Evolutionary conservation across 106 monocot species (phyloP), one percentile per base, ranked within the genome.

Genomic region (Iris macrosiphon): DNA sequence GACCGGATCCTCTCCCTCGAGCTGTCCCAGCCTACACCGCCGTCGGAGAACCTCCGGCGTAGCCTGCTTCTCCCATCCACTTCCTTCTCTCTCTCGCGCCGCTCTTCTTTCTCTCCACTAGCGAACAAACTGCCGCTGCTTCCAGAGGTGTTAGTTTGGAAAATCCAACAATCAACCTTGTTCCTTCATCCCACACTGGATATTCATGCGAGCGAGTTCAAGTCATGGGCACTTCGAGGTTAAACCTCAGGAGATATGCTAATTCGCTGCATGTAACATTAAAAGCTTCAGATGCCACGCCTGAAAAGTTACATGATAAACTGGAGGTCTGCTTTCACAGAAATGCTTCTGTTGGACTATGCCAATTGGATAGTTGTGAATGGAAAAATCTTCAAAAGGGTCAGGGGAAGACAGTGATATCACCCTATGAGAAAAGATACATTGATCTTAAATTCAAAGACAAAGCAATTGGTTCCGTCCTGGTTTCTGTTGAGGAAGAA

Each of bases 271-370:
- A 32, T 54, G 72, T 91, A 23, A 64, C 35, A 0, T 37, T 91
- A 4, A 87, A 71, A 24, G 75, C 73, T 59, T 87, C 87, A 7
- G 70, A 62, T 57, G 65, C 49, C 12, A 65, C 81, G 19, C 75
- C 86, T 14, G 77, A 86, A 35, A 87, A 57, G 40, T 44, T 87
- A 48, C 55, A 71, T 38, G 57, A 58, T 23, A 87, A 84, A 48
- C 47, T 81, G 20, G 76, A 79, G 59, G 32, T 91, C 31, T 82
- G 80, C 69, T 81, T 79, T 58, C 98, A 91, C 56, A 52, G 98
- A 52, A 99, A 91, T 71, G 71, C 70, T 44, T 91, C 98, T 45
- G 35, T 71, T 30, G 81, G 62, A 31, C 52, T 83, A 13, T 87
- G 98, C 40, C 59, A 81, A 43, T 99, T 77, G 40, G 73, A 71